Conservation (phyloP, 2,329 filamentous ascomycete species). For the Scolecobasidium constrictum region DNA sequence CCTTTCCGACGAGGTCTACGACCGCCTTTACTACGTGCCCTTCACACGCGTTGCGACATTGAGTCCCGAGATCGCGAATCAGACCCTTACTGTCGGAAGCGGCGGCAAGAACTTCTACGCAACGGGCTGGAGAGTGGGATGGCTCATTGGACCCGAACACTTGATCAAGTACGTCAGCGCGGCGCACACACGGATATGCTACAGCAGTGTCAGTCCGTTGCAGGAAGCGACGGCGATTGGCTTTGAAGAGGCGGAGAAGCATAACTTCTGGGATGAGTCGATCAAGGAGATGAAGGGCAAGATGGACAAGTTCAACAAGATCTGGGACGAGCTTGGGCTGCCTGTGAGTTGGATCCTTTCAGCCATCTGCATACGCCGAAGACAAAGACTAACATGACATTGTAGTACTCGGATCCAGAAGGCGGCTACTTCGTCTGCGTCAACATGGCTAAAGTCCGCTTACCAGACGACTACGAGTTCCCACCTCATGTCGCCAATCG, state of each 20-base stretch:
- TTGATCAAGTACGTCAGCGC: constrained; percentile 85
- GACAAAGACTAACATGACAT: constrained; percentile 3
- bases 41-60: constrained; percentile 89
- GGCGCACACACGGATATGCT: constrained; percentile 94
- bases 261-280: constrained; percentile 79
- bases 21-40: constrained; percentile 86
- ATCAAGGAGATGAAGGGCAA: constrained; percentile 83
- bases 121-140: constrained; percentile 94
- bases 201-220: constrained; percentile 81
- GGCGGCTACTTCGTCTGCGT: constrained; percentile 96
- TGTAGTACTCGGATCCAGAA: constrained; percentile 74
- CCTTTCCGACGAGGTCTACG: constrained; percentile 64
- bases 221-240: constrained; percentile 92
- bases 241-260: constrained; percentile 77
- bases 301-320: constrained; percentile 72
- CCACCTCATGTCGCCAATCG: constrained; percentile 77
- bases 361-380: too few relatives aligned
- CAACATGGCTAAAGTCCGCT: constrained; percentile 77
- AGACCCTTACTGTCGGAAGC: constrained; percentile 89
- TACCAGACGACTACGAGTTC: constrained; percentile 79
- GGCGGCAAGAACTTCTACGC: constrained; percentile 98
- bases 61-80: constrained; percentile 75
- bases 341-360: constrained; percentile 19
- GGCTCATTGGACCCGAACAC: constrained; percentile 80
- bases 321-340: constrained; percentile 37